These are phyloP conservation scores for Alternaria ventricosa DNA, from an alignment of 2,329 filamentous ascomycete genomes.

Conservation along the genomic window DNA sequence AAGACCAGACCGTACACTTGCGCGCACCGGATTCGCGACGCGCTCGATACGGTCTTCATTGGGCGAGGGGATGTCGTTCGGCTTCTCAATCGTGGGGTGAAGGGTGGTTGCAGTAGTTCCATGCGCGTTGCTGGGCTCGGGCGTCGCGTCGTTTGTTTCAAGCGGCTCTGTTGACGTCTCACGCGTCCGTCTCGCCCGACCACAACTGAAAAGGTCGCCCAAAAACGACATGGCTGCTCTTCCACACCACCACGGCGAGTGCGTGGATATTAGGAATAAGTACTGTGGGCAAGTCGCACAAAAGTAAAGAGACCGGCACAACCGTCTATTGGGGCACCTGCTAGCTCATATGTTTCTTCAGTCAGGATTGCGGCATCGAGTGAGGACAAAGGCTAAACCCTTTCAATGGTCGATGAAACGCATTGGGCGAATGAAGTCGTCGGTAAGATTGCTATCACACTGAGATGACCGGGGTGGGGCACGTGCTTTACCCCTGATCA, in stretches of 20 bases:
- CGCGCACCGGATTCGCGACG: background rate
- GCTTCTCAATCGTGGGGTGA: background rate
- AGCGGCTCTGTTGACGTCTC: constrained; percentile 1
- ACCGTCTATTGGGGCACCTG: background rate
- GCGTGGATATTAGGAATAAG: constrained; percentile 3
- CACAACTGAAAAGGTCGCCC: constrained; percentile 16
- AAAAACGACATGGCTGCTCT: constrained; percentile 16
- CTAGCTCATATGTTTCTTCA: constrained; percentile 9
- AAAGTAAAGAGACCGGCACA: constrained; percentile 5
- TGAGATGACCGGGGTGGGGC: background rate
- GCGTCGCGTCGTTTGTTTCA: constrained; percentile 4
- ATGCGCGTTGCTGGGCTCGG: background rate
- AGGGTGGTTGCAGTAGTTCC: constrained; percentile 4
- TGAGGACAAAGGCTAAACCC: background rate
- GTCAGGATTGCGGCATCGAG: constrained; percentile 2
- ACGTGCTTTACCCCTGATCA: constrained; percentile 17
- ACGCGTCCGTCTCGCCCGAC: constrained; percentile 11
- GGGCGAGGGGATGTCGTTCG: background rate
- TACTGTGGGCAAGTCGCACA: constrained; percentile 1
- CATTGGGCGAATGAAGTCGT: constrained; percentile 9
- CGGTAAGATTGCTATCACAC: constrained; percentile 3
- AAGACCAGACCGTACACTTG: background rate
- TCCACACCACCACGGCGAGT: constrained; percentile 5
- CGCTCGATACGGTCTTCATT: background rate
- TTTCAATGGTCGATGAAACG: constrained; percentile 7